Conservation (phyloP, 352 stramenopile genomes). For the Blastocystis sp. region DNA sequence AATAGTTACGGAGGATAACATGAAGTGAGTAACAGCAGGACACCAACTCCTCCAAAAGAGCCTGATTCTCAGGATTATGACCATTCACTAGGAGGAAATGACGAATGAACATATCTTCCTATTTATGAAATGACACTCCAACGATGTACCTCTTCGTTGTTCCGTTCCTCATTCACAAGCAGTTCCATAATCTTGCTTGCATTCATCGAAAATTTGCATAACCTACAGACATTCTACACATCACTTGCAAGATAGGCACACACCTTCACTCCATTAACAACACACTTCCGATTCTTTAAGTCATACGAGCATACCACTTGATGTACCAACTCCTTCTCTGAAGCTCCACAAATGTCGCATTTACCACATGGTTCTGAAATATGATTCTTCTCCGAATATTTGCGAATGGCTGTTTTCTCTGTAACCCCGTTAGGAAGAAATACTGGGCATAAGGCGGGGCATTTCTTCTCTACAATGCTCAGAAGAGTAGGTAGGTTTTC, state of each 20-base stretch:
- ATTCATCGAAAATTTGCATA: constrained; percentile 32
- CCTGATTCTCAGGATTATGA: constrained; percentile 6
- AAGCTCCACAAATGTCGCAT: constrained; percentile 15
- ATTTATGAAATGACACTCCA: neutral
- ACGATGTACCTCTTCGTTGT: neutral
- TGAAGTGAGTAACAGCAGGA: constrained; percentile 42
- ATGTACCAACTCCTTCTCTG: neutral
- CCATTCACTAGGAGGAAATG: constrained; percentile 50
- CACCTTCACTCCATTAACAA: neutral
- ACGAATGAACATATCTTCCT: constrained; percentile 9
- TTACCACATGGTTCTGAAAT: neutral
- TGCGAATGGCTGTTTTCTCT: neutral
- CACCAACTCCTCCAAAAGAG: constrained; percentile 34
- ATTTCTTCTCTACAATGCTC: neutral
- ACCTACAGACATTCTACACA: constrained; percentile 7
- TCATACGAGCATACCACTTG: constrained; percentile 31
- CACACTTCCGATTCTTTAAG: neutral
- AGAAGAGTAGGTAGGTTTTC: constrained; percentile 36
- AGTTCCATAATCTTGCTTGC: constrained; percentile 22
- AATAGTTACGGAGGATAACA: neutral
- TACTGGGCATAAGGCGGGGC: neutral
- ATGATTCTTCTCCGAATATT: neutral
- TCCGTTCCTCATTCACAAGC: neutral
- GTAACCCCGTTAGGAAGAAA: neutral
- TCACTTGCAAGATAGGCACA: neutral